These are phyloP conservation scores for Puccinia brachypodii DNA, from an alignment of 1,284 basidiomycete genomes.

Conservation along the genomic window DNA sequence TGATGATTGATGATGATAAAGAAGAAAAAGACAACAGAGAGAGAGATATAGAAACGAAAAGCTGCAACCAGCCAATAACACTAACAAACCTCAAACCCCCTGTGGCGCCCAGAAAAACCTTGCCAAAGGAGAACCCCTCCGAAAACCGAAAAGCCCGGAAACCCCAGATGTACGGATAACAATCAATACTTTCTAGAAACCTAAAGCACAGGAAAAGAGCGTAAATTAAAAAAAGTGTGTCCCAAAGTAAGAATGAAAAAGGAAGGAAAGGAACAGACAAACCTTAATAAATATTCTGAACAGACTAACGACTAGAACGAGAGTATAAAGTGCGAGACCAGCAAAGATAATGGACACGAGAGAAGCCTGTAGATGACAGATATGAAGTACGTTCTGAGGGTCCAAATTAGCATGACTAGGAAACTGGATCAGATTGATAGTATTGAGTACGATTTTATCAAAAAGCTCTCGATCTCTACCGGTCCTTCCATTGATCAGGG, in stretches of 20 bases:
- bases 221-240: background rate
- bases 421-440: constrained; percentile 61
- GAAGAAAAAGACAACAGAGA: too few relatives aligned
- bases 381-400: constrained; percentile 48
- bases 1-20: too few relatives aligned
- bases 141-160: too few relatives aligned
- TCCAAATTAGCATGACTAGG: constrained; percentile 58
- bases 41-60: too few relatives aligned
- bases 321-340: constrained; percentile 73
- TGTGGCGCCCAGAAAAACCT: too few relatives aligned
- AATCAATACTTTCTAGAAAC: constrained; percentile 20
- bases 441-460: constrained; percentile 63
- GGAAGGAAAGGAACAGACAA: background rate
- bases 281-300: constrained; percentile 85
- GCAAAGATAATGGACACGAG: constrained; percentile 62
- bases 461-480: constrained; percentile 56
- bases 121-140: too few relatives aligned
- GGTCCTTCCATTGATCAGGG: constrained; percentile 52
- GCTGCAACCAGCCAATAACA: too few relatives aligned
- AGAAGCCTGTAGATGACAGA: constrained; percentile 46
- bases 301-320: constrained; percentile 77
- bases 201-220: background rate
- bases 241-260: background rate
- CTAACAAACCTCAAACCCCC: too few relatives aligned
- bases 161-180: background rate